Evolutionary conservation across 345 rosid species (phyloP).

Genomic region (Salix viminalis): DNA sequence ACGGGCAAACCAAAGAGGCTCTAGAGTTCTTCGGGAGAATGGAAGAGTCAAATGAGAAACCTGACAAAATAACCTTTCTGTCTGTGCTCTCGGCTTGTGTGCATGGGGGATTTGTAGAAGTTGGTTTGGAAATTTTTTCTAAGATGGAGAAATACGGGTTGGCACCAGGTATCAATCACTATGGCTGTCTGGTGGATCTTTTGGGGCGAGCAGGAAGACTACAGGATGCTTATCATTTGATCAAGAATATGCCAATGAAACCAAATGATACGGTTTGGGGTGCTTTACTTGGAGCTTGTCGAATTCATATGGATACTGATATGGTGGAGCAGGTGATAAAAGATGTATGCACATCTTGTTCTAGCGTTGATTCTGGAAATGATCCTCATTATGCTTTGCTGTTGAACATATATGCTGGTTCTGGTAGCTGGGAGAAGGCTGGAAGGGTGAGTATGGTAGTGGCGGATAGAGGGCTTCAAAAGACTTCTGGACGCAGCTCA

Average conservation of each 20-base stretch:
- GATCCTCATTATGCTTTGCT: conserved; percentile 46
- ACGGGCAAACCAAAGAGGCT: conserved; percentile 59
- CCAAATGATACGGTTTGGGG: conserved; percentile 71
- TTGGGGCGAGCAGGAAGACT: conserved; percentile 64
- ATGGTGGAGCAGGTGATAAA: conserved; percentile 46
- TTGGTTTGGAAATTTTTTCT: conserved; percentile 59
- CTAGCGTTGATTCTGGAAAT: conserved; percentile 19
- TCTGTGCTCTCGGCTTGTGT: conserved; percentile 64
- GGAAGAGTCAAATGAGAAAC: conserved; percentile 44
- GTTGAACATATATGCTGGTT: conserved; percentile 64
- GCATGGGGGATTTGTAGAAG: conserved; percentile 58
- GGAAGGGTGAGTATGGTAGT: conserved; percentile 46
- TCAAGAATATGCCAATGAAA: conserved; percentile 57
- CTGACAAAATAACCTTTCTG: conserved; percentile 58
- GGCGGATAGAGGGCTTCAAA: conserved; percentile 41
- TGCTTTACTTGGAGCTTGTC: conserved; percentile 68
- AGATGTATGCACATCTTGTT: conserved; percentile 23
- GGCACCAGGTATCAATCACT: conserved; percentile 50
- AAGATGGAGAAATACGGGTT: conserved; percentile 47
- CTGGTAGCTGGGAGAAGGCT: conserved; percentile 59
- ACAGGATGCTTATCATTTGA: conserved; percentile 53
- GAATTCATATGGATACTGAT: conserved; percentile 44
- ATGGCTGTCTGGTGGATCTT: conserved; percentile 69
- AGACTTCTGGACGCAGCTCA: conserved; percentile 55
- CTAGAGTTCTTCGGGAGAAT: conserved; percentile 50